Evolutionary conservation across 345 rosid species (phyloP), one percentile per base, ranked within the genome.

Genomic region (Diplotaxis tenuifolia): DNA sequence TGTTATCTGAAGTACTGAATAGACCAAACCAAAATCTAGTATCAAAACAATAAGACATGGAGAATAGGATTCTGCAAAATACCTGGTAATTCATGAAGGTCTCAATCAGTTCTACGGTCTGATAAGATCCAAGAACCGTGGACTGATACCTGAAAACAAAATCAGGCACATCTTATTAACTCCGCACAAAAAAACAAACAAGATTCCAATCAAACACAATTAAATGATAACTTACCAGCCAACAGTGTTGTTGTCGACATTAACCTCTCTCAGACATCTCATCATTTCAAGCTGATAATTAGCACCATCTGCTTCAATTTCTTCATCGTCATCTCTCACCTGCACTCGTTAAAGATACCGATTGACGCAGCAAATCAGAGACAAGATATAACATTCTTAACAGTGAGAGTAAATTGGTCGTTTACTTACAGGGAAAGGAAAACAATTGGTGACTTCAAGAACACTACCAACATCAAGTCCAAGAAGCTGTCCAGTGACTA

Each of bases 61-160:
- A 7, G 25, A 9, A 25, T 28, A 19, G 0, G 20, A 52, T 19
- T 45, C 21, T 52, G 40, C 1, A 31, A 5, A 23, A 29, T 86
- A 92, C 99, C 99, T 96, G 98, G 82, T 96, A 96, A 78, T 96
- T 96, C 99, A 90, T 89, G 80, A 92, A 96, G 42, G 99, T 96
- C 81, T 96, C 98, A 23, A 96, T 96, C 77, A 96, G 82, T 77
- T 96, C 99, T 15, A 88, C 97, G 0, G 96, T 90, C 81, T 96
- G 99, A 76, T 85, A 96, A 7, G 91, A 89, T 19, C 99, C 99
- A 11, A 90, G 79, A 79, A 96, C 80, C 16, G 97, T 92, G 58
- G 99, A 96, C 53, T 96, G 99, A 74, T 96, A 96, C 98, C 99
- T 96, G 83, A 71, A 75, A 61, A 70, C 2, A 60, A 25, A 36